These are phyloP conservation scores for Hypericum perforatum DNA, from an alignment of 345 rosid species.

Conservation along the genomic window DNA sequence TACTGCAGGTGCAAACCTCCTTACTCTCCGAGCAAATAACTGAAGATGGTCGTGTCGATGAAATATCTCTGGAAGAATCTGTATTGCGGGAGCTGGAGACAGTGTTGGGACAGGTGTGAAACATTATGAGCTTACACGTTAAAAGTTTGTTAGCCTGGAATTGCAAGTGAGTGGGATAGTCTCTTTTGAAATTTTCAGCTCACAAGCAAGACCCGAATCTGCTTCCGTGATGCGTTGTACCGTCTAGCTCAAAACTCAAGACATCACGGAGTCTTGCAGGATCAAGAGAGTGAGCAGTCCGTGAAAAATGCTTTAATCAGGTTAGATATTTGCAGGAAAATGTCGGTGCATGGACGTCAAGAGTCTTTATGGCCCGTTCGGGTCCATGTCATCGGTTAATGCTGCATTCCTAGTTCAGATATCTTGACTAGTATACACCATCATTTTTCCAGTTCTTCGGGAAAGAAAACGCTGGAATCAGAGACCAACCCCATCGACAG, in stretches of 20 bases:
- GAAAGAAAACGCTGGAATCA: constrained; percentile 33
- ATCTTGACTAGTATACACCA: neutral
- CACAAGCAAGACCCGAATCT: constrained; percentile 46
- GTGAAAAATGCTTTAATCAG: constrained; percentile 9
- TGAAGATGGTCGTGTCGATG: constrained; percentile 17
- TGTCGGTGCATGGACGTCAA: too few relatives aligned
- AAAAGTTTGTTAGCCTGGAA: neutral
- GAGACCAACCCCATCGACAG: constrained; percentile 71
- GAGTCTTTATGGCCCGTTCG: neutral
- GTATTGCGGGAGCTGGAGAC: constrained; percentile 56
- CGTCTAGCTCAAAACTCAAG: constrained; percentile 69
- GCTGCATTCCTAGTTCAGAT: neutral
- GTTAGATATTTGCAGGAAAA: too few relatives aligned
- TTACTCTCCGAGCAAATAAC: constrained; percentile 22
- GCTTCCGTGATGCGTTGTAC: constrained; percentile 78
- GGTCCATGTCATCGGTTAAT: neutral
- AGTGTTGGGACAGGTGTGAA: constrained; percentile 53
- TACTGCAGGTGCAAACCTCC: constrained; percentile 8
- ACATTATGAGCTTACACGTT: neutral
- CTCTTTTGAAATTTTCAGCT: constrained; percentile 32
- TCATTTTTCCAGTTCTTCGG: constrained; percentile 26
- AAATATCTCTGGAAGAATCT: constrained; percentile 40
- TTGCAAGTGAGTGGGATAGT: too few relatives aligned
- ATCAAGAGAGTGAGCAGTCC: constrained; percentile 15
- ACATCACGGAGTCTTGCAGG: constrained; percentile 9